A percentile compares a stretch with the other conserved stretches of the same genome.
These are phyloP conservation scores for Trichoderma sp. DNA, from an alignment of 2,329 filamentous ascomycete species.

Conservation along the genomic window DNA sequence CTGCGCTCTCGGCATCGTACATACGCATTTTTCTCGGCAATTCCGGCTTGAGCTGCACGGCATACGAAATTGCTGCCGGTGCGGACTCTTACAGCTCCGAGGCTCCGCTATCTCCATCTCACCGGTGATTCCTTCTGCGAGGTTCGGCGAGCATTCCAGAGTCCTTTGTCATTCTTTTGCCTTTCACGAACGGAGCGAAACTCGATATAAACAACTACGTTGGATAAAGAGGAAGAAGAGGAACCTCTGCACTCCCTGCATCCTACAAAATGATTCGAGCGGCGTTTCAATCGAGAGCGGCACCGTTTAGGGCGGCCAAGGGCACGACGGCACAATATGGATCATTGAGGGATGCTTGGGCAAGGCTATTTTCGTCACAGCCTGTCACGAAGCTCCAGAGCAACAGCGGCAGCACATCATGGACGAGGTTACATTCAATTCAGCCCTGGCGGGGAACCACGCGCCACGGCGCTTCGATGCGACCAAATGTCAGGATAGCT, in stretches of 20 bases:
- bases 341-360: slow-evolving; percentile 33
- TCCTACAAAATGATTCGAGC: slow-evolving; percentile 14
- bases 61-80: background rate
- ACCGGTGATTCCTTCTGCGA: slow-evolving; percentile 5
- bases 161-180: background rate
- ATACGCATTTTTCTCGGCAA: background rate
- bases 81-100: slow-evolving; percentile 19
- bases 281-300: background rate
- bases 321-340: slow-evolving; percentile 26
- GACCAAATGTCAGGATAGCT: slow-evolving; percentile 21
- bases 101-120: slow-evolving; percentile 21
- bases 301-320: slow-evolving; percentile 22
- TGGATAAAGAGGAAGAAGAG: background rate
- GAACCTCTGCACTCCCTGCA: background rate
- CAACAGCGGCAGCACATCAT: background rate
- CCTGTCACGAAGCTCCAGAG: slow-evolving; percentile 22
- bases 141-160: slow-evolving; percentile 14
- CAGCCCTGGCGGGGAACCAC: background rate
- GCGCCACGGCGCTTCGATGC: slow-evolving; percentile 15
- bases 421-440: slow-evolving; percentile 2
- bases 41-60: background rate
- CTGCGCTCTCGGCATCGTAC: background rate
- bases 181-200: background rate
- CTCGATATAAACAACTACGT: background rate
- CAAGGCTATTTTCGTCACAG: slow-evolving; percentile 33